Conservation (phyloP, 768 basidiomycete genomes). For the Fomitopsis serialis region DNA sequence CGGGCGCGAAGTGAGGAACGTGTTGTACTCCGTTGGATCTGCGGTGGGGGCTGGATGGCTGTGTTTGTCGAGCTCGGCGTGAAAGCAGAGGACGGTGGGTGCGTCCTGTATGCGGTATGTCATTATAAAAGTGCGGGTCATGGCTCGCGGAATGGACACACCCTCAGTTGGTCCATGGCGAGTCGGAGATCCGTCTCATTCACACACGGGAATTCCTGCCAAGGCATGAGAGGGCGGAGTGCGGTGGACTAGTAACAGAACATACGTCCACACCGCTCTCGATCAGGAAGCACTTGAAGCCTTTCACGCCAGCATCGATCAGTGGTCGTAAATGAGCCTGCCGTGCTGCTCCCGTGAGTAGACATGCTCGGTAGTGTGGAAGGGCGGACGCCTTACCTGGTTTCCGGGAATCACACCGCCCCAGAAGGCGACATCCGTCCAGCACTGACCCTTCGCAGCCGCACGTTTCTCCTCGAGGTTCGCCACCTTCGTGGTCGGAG, state of each 20-base stretch:
- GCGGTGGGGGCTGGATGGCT: slow-evolving; percentile 16
- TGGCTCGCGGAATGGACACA: slow-evolving; percentile 25
- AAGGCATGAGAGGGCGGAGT: background rate
- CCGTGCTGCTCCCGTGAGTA: slow-evolving; percentile 8
- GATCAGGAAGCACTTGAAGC: slow-evolving; percentile 96
- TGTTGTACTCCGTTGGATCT: slow-evolving; percentile 59
- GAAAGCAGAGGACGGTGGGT: slow-evolving; percentile 77
- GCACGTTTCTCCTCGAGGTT: slow-evolving; percentile 68
- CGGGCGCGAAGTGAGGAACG: slow-evolving; percentile 85
- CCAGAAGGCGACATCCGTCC: slow-evolving; percentile 87
- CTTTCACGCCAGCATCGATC: slow-evolving; percentile 77
- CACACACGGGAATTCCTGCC: slow-evolving; percentile 90
- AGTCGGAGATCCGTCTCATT: slow-evolving; percentile 56
- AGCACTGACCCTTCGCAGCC: slow-evolving; percentile 70
- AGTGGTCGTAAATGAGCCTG: slow-evolving; percentile 75
- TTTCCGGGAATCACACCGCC: slow-evolving; percentile 94
- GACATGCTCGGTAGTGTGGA: too few species aligned
- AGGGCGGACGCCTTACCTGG: slow-evolving; percentile 38
- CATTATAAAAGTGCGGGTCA: too few species aligned
- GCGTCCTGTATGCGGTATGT: slow-evolving; percentile 52
- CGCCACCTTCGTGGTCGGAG: slow-evolving; percentile 83
- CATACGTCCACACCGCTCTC: slow-evolving; percentile 89
- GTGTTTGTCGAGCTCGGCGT: slow-evolving; percentile 75
- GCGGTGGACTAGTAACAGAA: background rate
- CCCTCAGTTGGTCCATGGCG: slow-evolving; percentile 76